Evolutionary conservation across 1,284 basidiomycete species (phyloP).

Genomic region (Anthracocystis panici-leucophaei): DNA sequence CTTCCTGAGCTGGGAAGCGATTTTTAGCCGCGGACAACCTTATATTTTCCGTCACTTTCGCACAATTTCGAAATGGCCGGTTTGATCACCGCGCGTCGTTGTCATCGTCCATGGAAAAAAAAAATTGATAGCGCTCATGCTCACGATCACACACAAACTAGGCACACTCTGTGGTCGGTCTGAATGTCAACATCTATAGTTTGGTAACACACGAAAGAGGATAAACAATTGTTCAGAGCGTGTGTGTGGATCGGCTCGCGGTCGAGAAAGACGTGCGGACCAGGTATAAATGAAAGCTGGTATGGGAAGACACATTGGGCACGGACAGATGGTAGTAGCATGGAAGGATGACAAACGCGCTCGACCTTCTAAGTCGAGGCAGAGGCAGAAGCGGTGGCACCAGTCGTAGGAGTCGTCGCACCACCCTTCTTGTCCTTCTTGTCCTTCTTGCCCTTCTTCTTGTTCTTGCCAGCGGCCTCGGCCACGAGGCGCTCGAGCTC

Average conservation of each 20-base stretch:
- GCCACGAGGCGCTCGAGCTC: slow-evolving; percentile 71
- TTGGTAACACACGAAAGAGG: background rate
- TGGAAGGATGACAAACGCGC: too few relatives aligned
- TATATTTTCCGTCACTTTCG: background rate
- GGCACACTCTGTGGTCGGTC: background rate
- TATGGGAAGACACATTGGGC: slow-evolving; percentile 8
- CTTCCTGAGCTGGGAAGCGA: slow-evolving; percentile 2
- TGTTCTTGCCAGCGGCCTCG: slow-evolving; percentile 71
- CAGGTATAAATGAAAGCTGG: slow-evolving; percentile 37
- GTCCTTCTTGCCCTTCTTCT: slow-evolving; percentile 66
- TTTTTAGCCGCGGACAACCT: slow-evolving; percentile 10
- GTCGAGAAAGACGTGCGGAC: background rate
- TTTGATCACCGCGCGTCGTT: slow-evolving; percentile 8
- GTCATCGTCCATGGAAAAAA: background rate
- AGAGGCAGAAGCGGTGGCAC: slow-evolving; percentile 24
- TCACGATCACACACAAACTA: background rate
- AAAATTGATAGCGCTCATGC: background rate
- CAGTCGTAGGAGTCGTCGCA: slow-evolving; percentile 14
- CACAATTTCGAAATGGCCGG: slow-evolving; percentile 2
- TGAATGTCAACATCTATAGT: background rate
- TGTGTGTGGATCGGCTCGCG: background rate
- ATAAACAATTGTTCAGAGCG: background rate
- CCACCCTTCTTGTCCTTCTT: slow-evolving; percentile 43
- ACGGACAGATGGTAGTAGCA: too few relatives aligned
- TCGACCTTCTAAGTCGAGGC: slow-evolving; percentile 6